A percentile compares a stretch with the other conserved stretches of the same genome.
Evolutionary conservation across 1,284 basidiomycete species (phyloP).

Genomic region (Rhodotorula glutinis): DNA sequence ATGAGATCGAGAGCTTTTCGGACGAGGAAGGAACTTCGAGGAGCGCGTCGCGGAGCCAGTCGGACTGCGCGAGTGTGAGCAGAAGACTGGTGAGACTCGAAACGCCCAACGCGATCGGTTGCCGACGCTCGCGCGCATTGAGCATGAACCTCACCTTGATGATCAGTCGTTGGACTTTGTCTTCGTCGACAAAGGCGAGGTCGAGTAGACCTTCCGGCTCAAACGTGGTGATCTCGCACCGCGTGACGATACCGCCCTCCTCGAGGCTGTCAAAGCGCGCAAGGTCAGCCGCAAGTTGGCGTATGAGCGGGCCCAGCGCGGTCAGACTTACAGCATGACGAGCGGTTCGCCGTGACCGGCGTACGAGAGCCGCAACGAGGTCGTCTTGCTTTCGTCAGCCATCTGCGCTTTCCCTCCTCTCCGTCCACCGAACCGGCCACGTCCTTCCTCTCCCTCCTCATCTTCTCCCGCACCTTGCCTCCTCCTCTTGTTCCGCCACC

Average conservation of each 20-base stretch:
- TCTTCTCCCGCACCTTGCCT: constrained; percentile 30
- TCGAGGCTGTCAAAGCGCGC: constrained; percentile 62
- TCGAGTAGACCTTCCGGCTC: constrained; percentile 78
- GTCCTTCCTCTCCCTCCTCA: constrained; percentile 2
- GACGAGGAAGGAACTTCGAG: constrained; percentile 81
- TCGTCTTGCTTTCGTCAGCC: constrained; percentile 53
- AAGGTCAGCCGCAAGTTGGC: no score
- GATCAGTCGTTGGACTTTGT: constrained; percentile 73
- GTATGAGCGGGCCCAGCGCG: neutral
- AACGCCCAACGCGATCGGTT: neutral
- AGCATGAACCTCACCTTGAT: constrained; percentile 61
- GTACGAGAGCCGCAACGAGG: constrained; percentile 75
- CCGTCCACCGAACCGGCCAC: constrained; percentile 11
- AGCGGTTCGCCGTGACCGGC: constrained; percentile 73
- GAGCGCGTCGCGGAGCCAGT: constrained; percentile 87
- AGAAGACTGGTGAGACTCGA: neutral
- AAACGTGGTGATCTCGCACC: constrained; percentile 80
- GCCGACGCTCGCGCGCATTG: no score
- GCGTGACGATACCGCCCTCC: constrained; percentile 79
- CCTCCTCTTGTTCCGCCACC: constrained; percentile 6
- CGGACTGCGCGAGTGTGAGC: constrained; percentile 58
- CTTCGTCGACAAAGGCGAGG: constrained; percentile 68
- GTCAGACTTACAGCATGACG: constrained; percentile 67
- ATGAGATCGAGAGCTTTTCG: constrained; percentile 75
- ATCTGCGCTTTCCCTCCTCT: constrained; percentile 23